Conservation (phyloP, 495 filamentous ascomycete genomes). For the Annulohypoxylon nitens region DNA sequence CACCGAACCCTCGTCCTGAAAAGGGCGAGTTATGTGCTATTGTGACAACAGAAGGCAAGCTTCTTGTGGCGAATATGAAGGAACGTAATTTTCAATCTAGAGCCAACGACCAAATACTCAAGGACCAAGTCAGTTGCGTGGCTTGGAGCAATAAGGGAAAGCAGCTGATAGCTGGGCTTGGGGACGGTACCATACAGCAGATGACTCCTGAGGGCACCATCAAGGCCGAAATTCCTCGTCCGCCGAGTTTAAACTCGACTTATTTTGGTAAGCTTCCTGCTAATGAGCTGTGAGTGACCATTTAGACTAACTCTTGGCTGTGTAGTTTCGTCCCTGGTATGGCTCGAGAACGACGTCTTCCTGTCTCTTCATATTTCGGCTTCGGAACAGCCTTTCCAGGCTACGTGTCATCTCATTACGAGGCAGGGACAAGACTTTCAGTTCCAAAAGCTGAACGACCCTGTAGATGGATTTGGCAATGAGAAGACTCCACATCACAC, state of each 20-base stretch:
- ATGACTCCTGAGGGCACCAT: constrained; percentile 82
- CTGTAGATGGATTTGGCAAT: constrained; percentile 75
- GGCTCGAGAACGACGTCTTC: constrained; percentile 92
- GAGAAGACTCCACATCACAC: constrained; percentile 81
- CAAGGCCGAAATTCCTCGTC: constrained; percentile 83
- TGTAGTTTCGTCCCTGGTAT: constrained; percentile 85
- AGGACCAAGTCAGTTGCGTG: constrained; percentile 81
- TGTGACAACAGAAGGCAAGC: constrained; percentile 81
- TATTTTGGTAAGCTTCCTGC: constrained; percentile 72
- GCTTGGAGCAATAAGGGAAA: constrained; percentile 95
- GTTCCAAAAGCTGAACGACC: constrained; percentile 79
- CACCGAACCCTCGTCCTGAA: constrained; percentile 83
- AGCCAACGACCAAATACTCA: constrained; percentile 74
- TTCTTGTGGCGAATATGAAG: constrained; percentile 85
- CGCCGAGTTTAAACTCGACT: constrained; percentile 73
- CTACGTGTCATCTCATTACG: constrained; percentile 81
- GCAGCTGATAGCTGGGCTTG: constrained; percentile 89
- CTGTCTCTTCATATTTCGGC: constrained; percentile 78
- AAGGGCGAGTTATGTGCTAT: constrained; percentile 76
- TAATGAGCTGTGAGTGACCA: constrained; percentile 33
- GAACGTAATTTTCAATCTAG: constrained; percentile 70
- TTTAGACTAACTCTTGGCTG: constrained; percentile 19
- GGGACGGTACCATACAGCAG: constrained; percentile 82
- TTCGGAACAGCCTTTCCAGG: constrained; percentile 67
- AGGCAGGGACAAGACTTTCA: constrained; percentile 70